These are phyloP conservation scores for Hymenoscyphus albidus DNA, from an alignment of 2,329 filamentous ascomycete species.

Conservation along the genomic window DNA sequence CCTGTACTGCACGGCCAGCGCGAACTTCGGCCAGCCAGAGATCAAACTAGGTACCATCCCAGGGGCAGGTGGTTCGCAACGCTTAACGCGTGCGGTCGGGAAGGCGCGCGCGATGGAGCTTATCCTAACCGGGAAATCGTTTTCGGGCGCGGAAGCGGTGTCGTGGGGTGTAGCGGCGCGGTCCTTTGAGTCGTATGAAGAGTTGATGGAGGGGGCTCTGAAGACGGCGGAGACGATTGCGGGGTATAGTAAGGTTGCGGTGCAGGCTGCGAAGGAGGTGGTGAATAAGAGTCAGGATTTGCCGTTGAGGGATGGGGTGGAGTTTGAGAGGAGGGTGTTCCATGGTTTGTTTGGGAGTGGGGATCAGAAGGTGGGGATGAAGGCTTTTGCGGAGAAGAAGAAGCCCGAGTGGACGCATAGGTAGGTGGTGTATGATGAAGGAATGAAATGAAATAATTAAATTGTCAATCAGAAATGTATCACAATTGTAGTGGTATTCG, in stretches of 20 bases:
- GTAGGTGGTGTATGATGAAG: slow-evolving; percentile 36
- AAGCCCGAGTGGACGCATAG: slow-evolving; percentile 87
- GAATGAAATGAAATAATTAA: neutral
- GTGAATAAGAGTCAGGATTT: slow-evolving; percentile 98
- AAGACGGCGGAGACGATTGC: slow-evolving; percentile 88
- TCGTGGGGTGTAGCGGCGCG: slow-evolving; percentile 87
- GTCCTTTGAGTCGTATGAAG: slow-evolving; percentile 74
- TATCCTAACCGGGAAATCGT: slow-evolving; percentile 79
- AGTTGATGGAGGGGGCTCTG: slow-evolving; percentile 75
- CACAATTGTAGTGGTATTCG: too few species aligned
- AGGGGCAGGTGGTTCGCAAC: slow-evolving; percentile 86
- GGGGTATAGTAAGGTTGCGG: slow-evolving; percentile 77
- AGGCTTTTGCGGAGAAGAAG: slow-evolving; percentile 91
- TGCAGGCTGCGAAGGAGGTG: slow-evolving; percentile 92
- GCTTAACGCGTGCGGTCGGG: slow-evolving; percentile 76
- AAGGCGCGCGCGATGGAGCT: slow-evolving; percentile 90
- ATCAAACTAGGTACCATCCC: slow-evolving; percentile 93
- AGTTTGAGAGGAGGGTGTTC: slow-evolving; percentile 91
- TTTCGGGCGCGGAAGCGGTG: slow-evolving; percentile 78
- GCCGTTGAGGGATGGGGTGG: slow-evolving; percentile 80
- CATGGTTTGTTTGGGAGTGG: slow-evolving; percentile 88
- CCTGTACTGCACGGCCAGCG: slow-evolving; percentile 79
- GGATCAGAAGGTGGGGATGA: slow-evolving; percentile 97
- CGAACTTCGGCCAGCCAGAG: slow-evolving; percentile 95
- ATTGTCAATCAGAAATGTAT: too few species aligned